phyloP scores from a whole-genome alignment of 1,139 yeast genomes.

The Saccharomyces hybrid region DNA sequence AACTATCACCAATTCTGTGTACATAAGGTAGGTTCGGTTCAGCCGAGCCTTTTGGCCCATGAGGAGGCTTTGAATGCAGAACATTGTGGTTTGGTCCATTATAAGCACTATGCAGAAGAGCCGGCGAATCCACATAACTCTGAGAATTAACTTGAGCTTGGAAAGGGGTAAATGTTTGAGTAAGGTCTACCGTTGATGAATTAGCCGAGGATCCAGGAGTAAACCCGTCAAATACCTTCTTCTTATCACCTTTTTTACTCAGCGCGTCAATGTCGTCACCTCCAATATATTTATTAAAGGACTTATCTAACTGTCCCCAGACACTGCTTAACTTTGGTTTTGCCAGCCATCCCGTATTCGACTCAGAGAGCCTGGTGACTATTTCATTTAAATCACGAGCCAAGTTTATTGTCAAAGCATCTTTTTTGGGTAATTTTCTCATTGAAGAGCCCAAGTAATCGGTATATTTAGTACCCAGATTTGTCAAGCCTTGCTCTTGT shows the following conservation, averaged over 20 bases:
- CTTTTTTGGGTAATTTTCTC: constrained; percentile 22
- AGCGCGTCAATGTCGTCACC: constrained; percentile 55
- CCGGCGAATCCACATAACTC: constrained; percentile 2
- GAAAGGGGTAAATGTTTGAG: constrained; percentile 18
- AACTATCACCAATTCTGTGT: constrained; percentile 10
- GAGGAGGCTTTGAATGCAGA: not conserved
- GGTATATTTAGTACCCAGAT: constrained; percentile 26
- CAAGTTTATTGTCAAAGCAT: constrained; percentile 16
- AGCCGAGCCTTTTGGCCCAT: not conserved
- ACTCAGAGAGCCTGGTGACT: constrained; percentile 19
- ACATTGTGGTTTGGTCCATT: constrained; percentile 3
- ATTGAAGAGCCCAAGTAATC: constrained; percentile 19
- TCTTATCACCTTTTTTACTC: constrained; percentile 25
- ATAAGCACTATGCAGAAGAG: constrained; percentile 1
- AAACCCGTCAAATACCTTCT: constrained; percentile 65
- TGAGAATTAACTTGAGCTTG: constrained; percentile 5
- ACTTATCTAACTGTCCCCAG: constrained; percentile 78
- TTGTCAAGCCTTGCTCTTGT: constrained; percentile 24
- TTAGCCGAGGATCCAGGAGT: constrained; percentile 47
- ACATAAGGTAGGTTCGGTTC: not conserved
- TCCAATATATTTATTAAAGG: constrained; percentile 75
- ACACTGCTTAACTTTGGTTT: constrained; percentile 77
- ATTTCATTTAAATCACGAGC: constrained; percentile 19
- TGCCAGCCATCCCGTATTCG: constrained; percentile 38
- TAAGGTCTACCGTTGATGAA: constrained; percentile 26